These are phyloP conservation scores for Sparassis latifolia DNA, from an alignment of 1,284 basidiomycete genomes.

Conservation along the genomic window DNA sequence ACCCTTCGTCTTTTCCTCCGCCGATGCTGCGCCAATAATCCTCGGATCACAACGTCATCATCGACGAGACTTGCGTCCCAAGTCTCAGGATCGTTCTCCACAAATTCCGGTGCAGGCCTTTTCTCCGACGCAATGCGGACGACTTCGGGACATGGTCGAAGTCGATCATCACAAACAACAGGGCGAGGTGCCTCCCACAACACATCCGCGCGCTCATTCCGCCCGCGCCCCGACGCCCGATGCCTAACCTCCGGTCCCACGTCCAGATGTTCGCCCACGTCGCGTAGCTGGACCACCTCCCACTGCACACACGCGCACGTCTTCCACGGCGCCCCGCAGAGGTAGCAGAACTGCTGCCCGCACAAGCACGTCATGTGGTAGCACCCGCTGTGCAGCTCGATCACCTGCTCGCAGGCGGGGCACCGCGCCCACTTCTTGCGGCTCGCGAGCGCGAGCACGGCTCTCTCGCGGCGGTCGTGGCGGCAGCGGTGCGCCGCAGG, in stretches of 20 bases:
- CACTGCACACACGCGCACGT: constrained; percentile 33
- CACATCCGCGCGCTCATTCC: too few relatives aligned
- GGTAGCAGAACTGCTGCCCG: constrained; percentile 33
- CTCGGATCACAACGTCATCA: not conserved
- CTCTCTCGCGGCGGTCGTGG: constrained; percentile 10
- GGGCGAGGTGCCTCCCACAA: too few relatives aligned
- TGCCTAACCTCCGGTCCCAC: too few relatives aligned
- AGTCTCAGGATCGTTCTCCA: not conserved
- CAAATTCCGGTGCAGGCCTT: too few relatives aligned
- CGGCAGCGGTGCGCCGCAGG: constrained; percentile 12
- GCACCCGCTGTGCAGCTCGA: constrained; percentile 37
- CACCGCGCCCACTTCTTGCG: constrained; percentile 36
- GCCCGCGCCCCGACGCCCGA: too few relatives aligned
- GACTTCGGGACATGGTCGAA: too few relatives aligned
- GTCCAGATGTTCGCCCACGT: too few relatives aligned
- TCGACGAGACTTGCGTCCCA: not conserved
- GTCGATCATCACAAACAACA: too few relatives aligned
- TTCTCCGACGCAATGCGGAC: too few relatives aligned
- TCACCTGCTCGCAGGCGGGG: constrained; percentile 34
- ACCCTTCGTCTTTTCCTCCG: too few relatives aligned
- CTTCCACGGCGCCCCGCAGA: constrained; percentile 36
- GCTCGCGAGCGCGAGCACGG: constrained; percentile 27
- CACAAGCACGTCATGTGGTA: constrained; percentile 43
- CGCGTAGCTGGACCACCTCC: not conserved
- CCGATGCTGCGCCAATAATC: not conserved